Percentiles rank a stretch among this genome's conserved stretches.
phyloP scores from a whole-genome alignment of 495 filamentous ascomycete species.

The Neohortaea acidophila region DNA sequence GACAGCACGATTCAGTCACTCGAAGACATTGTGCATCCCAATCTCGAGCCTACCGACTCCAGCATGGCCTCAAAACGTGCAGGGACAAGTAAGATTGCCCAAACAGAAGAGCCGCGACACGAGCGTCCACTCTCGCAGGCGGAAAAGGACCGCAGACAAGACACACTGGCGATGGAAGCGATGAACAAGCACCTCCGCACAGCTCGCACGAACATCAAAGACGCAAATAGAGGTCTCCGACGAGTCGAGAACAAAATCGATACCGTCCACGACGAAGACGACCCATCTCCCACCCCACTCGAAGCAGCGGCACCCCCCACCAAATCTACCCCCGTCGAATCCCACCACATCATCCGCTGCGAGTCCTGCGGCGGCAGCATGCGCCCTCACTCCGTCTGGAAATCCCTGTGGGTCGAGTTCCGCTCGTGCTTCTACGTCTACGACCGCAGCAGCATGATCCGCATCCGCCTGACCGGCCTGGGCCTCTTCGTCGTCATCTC shows the following conservation, averaged over 20 bases:
- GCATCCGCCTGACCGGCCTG: slow-evolving; percentile 11
- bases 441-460: slow-evolving; percentile 3
- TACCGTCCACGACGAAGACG: slow-evolving; percentile 4
- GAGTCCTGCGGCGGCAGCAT: slow-evolving; percentile 8
- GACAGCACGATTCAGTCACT: slow-evolving; percentile 50
- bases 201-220: slow-evolving; percentile 25
- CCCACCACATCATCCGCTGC: slow-evolving; percentile 1
- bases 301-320: not conserved
- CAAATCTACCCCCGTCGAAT: not conserved
- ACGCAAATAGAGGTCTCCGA: slow-evolving; percentile 24
- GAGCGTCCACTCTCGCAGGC: slow-evolving; percentile 12
- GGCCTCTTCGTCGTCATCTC: slow-evolving; percentile 2
- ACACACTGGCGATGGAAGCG: slow-evolving; percentile 20
- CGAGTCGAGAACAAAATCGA: slow-evolving; percentile 25
- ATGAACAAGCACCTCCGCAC: slow-evolving; percentile 26
- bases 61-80: slow-evolving; percentile 5
- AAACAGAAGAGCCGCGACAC: not conserved
- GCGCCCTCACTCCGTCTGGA: slow-evolving; percentile 6
- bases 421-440: slow-evolving; percentile 11
- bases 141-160: slow-evolving; percentile 23
- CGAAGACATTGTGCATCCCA: slow-evolving; percentile 34
- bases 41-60: slow-evolving; percentile 11
- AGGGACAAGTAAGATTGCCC: not conserved
- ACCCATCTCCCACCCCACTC: not conserved
- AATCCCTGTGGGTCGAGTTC: slow-evolving; percentile 9